Evolutionary conservation across 2,329 filamentous ascomycete genomes (phyloP).

Genomic region (Acrocalymma vagum): DNA sequence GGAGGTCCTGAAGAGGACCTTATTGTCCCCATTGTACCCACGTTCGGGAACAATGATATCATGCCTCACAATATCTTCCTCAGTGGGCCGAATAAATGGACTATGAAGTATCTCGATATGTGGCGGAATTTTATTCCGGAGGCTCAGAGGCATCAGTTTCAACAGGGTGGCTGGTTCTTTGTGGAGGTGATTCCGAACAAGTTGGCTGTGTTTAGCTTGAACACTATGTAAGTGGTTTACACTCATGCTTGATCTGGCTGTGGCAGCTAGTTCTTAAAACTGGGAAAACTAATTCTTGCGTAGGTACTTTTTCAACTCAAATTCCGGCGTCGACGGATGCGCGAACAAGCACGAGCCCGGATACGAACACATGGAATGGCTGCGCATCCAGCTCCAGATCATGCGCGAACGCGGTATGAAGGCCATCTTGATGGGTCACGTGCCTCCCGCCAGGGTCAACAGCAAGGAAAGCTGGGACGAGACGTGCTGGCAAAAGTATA

Average conservation of each 20-base stretch:
- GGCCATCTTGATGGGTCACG: conserved; percentile 92
- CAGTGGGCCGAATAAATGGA: conserved; percentile 86
- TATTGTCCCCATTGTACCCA: conserved; percentile 83
- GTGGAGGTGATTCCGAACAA: conserved; percentile 88
- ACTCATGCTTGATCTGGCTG: no score
- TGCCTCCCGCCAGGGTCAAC: conserved; percentile 85
- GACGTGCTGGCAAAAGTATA: conserved; percentile 98
- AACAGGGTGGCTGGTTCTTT: conserved; percentile 93
- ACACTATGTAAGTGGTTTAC: conserved; percentile 70
- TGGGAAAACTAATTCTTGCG: conserved; percentile 6
- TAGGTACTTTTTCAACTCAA: conserved; percentile 88
- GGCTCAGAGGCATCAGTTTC: conserved; percentile 88
- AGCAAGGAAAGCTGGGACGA: conserved; percentile 94
- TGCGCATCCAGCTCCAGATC: conserved; percentile 85
- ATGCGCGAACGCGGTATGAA: conserved; percentile 88
- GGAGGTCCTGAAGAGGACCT: conserved; percentile 65
- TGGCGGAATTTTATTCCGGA: conserved; percentile 92
- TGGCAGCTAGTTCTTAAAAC: conserved; percentile 4
- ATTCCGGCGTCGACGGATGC: conserved; percentile 93
- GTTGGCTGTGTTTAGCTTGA: conserved; percentile 90
- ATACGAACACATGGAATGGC: conserved; percentile 95
- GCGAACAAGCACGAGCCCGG: conserved; percentile 80
- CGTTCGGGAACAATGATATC: conserved; percentile 96
- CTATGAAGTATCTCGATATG: conserved; percentile 76
- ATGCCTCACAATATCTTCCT: conserved; percentile 94